Evolutionary conservation across 2,329 filamentous ascomycete species (phyloP).

Genomic region (Cladophialophora psammophila): DNA sequence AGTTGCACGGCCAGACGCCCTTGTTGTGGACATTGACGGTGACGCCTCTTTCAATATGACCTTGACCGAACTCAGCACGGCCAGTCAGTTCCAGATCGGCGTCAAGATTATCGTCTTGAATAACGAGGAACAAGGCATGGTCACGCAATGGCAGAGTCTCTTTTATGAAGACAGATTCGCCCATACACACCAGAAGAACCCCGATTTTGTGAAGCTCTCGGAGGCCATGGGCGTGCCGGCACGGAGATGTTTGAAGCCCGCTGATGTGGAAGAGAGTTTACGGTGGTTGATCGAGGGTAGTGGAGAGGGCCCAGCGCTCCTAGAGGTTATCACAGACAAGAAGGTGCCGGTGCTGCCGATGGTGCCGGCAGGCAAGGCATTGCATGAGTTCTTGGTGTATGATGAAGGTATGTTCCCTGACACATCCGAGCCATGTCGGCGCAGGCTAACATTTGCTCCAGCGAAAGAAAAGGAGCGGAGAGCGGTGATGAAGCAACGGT

Average conservation of each 20-base stretch:
- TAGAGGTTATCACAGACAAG: slow-evolving; percentile 85
- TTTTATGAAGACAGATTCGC: slow-evolving; percentile 94
- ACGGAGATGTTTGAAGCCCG: slow-evolving; percentile 73
- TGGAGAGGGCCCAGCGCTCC: slow-evolving; percentile 81
- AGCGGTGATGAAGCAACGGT: slow-evolving; percentile 64
- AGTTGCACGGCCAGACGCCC: slow-evolving; percentile 78
- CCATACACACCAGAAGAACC: slow-evolving; percentile 93
- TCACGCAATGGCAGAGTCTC: slow-evolving; percentile 97
- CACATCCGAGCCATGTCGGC: slow-evolving; percentile 18
- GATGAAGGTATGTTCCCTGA: slow-evolving; percentile 70
- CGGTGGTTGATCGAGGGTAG: slow-evolving; percentile 82
- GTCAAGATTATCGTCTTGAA: slow-evolving; percentile 95
- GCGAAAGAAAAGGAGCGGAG: slow-evolving; percentile 73
- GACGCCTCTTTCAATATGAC: slow-evolving; percentile 99
- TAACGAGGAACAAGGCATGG: slow-evolving; percentile 98
- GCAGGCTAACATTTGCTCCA: slow-evolving; percentile 45
- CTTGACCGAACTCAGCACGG: slow-evolving; percentile 90
- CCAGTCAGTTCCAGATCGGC: slow-evolving; percentile 93
- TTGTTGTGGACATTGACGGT: slow-evolving; percentile 95
- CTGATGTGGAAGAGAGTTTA: slow-evolving; percentile 77
- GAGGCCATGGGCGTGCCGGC: slow-evolving; percentile 89
- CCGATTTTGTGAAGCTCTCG: slow-evolving; percentile 92
- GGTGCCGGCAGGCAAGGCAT: slow-evolving; percentile 84
- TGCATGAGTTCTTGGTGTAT: slow-evolving; percentile 93
- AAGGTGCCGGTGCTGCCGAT: slow-evolving; percentile 89